phyloP scores from a whole-genome alignment of 2,329 filamentous ascomycete genomes.

The Apiospora arundinis region DNA sequence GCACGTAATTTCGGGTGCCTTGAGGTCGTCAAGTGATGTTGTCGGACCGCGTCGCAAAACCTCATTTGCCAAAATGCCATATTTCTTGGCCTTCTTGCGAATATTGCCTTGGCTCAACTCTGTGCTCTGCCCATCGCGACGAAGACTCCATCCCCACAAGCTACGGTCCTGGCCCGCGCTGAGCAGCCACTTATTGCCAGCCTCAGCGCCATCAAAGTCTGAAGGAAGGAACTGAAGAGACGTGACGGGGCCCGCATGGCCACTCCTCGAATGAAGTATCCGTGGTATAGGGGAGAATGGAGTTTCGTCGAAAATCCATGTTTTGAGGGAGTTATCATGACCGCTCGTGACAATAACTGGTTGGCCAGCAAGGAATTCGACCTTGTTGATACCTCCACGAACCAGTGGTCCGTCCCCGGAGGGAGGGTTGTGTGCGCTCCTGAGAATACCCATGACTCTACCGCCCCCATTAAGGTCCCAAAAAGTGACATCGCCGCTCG shows the following conservation, averaged over 20 bases:
- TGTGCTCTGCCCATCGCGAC: conserved; percentile 90
- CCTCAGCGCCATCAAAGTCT: conserved; percentile 87
- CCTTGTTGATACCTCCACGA: conserved; percentile 80
- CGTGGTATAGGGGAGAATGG: conserved; percentile 88
- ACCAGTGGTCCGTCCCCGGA: conserved; percentile 59
- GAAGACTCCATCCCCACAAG: conserved; percentile 95
- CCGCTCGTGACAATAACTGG: conserved; percentile 90
- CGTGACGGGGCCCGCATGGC: conserved; percentile 86
- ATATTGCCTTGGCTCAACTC: conserved; percentile 92
- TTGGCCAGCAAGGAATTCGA: conserved; percentile 90
- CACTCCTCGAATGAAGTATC: conserved; percentile 83
- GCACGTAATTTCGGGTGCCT: conserved; percentile 89
- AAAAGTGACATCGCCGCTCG: conserved; percentile 87
- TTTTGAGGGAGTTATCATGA: conserved; percentile 90
- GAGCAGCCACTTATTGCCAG: conserved; percentile 90
- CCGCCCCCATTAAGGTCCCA: conserved; percentile 95
- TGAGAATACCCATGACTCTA: conserved; percentile 82
- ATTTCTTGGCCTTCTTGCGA: conserved; percentile 87
- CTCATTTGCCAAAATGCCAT: conserved; percentile 69
- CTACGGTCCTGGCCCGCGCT: conserved; percentile 90
- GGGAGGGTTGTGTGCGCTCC: conserved; percentile 86
- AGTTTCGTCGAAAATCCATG: conserved; percentile 94
- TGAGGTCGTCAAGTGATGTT: conserved; percentile 75
- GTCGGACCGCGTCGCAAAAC: conserved; percentile 65
- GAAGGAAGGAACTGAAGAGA: conserved; percentile 85